Base-by-base conservation (phyloP, 2,329 filamentous ascomycete species). In the Fusarium sp. region DNA sequence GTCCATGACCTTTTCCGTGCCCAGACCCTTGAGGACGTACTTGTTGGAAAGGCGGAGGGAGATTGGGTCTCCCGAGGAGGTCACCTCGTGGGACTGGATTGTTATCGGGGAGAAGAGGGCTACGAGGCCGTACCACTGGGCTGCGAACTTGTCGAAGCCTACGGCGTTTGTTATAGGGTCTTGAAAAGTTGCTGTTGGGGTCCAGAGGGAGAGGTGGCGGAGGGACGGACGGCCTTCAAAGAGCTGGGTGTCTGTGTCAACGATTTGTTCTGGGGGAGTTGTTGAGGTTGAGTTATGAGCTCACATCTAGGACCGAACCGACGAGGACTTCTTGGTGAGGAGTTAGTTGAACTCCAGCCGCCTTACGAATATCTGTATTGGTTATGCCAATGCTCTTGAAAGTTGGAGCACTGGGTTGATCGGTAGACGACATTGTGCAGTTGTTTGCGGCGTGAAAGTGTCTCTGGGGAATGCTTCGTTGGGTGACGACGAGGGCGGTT, bases 171-270 rank as follows among this genome's bases (percentile, higher is more conserved):
- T 90, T 54, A 92, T 81, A 6, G 88, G 89, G 77, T 92, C 90
- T 33, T 85, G 80, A 79, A 92, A 92, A 0, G 84, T 86, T 9
- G 86, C 90, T 40, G 88, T 85, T 67, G 88, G 88, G 58, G 84
- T 84, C 90, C 90, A 92, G 27, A 92, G 84, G 15, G 84, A 82
- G 54, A 92, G 85, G 78, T 92, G 91, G 45, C 86, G 85, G 4
- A 91, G 84, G 2, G 88, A 89, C 0, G 90, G 89, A 20, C 87
- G 85, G 54, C 90, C 90, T 37, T 88, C 87, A 78, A 92, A 92
- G 57, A 92, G 86, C 85, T 87, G 52, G 17, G 9, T 30, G 27
- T 30, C 27, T 30, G 27, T 7, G 27, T 30, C 27, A 30, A 30
- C 27, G 27, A 30, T 30, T 30, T 30, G 27, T 6, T 30, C 6